Evolutionary conservation across 225 moss, liverwort and hornwort species (phyloP).

Genomic region (Sphagnum contortum): DNA sequence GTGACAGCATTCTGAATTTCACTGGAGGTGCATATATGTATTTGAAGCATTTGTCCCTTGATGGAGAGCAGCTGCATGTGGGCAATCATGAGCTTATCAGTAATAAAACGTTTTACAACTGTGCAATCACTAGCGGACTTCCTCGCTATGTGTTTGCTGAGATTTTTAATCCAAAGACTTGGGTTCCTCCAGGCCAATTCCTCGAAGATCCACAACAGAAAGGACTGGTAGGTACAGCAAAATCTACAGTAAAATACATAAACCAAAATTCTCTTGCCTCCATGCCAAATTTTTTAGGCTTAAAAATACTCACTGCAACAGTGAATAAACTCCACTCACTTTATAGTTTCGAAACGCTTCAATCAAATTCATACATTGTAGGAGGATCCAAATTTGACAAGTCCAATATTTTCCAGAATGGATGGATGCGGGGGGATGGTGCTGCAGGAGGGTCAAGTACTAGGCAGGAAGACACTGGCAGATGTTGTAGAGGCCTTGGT

Average conservation of each 20-base stretch:
- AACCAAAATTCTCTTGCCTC: no score
- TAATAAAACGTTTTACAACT: conserved; percentile 56
- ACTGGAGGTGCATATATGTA: no score
- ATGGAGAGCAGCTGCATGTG: conserved; percentile 38
- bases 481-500: conserved; percentile 76
- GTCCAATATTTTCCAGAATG: no score
- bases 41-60: conserved; percentile 27
- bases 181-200: conserved; percentile 55
- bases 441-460: conserved; percentile 43
- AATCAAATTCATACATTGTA: no score
- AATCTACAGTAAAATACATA: no score
- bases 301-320: no score
- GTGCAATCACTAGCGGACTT: conserved; percentile 40
- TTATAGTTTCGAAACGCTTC: no score
- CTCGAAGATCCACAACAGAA: conserved; percentile 4
- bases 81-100: conserved; percentile 56
- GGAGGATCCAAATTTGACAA: no score
- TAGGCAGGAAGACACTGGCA: conserved; percentile 60
- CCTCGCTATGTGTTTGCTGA: conserved; percentile 56
- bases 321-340: no score
- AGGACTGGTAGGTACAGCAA: no score
- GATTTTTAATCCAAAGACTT: conserved; percentile 46
- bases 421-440: no score
- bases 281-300: no score
- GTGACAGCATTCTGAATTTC: conserved; percentile 71